These are phyloP conservation scores for Cochlearia excelsa DNA, from an alignment of 345 rosid species.

Conservation along the genomic window DNA sequence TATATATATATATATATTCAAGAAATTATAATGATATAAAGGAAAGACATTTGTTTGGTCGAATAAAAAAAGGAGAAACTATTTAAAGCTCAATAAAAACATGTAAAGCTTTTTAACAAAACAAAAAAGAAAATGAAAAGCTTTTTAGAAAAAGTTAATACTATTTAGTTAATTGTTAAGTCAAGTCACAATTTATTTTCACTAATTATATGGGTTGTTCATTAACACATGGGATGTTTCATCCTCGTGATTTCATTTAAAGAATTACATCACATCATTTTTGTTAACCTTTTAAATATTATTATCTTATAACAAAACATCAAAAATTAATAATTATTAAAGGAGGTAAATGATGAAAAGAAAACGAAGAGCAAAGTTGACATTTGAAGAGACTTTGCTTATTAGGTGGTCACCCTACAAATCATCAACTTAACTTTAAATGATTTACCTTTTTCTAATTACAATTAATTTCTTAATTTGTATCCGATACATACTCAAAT, in stretches of 20 bases:
- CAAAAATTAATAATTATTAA: not conserved
- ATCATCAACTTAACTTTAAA: conserved; percentile 6
- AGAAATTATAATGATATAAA: conserved; percentile 9
- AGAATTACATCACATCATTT: conserved; percentile 38
- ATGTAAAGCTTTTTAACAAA: too few species aligned
- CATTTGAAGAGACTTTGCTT: conserved; percentile 34
- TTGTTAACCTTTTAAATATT: conserved; percentile 19
- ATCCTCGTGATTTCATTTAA: conserved; percentile 40
- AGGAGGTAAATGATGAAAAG: not conserved
- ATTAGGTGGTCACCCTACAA: conserved; percentile 32
- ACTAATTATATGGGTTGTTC: not conserved
- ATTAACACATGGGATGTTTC: conserved; percentile 39
- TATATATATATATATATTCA: conserved; percentile 1
- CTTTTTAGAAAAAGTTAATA: not conserved
- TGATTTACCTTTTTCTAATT: conserved; percentile 7
- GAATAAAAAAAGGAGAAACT: conserved; percentile 2
- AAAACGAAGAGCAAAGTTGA: conserved; percentile 21
- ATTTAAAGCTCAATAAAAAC: too few species aligned
- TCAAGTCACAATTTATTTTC: not conserved
- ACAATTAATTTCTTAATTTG: conserved; percentile 10
- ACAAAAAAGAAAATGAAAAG: too few species aligned
- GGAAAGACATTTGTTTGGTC: conserved; percentile 24
- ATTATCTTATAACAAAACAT: conserved; percentile 5
- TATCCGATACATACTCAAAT: not conserved
- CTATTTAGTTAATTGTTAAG: not conserved